phyloP scores from a whole-genome alignment of 2,329 filamentous ascomycete species.

The Apiospora rasikravindrae region DNA sequence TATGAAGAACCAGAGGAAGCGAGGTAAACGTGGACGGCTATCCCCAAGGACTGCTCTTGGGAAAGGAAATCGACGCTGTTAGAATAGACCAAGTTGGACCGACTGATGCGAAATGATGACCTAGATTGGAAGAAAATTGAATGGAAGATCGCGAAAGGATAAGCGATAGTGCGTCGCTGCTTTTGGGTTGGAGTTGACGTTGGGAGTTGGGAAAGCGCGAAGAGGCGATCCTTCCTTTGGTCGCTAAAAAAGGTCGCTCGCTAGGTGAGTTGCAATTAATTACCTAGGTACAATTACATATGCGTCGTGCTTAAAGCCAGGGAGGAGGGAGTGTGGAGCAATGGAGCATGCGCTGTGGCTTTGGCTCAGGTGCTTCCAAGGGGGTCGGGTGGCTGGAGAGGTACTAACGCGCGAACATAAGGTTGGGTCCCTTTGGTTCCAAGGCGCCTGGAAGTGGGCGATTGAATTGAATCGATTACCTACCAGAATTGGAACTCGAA shows the following conservation, averaged over 20 bases:
- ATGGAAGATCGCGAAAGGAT: neutral
- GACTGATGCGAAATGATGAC: neutral
- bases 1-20: neutral
- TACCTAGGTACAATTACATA: neutral
- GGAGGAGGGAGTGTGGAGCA: neutral
- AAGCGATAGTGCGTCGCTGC: neutral
- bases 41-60: neutral
- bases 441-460: neutral
- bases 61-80: neutral
- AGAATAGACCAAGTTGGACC: neutral
- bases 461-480: neutral
- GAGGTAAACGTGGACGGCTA: neutral
- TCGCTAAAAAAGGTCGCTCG: constrained; percentile 3
- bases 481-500: neutral
- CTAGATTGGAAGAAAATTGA: neutral
- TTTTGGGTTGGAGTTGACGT: neutral
- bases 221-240: neutral
- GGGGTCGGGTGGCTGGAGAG: neutral
- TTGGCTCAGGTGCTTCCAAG: neutral
- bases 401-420: too few species aligned
- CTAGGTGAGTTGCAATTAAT: too few species aligned
- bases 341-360: constrained; percentile 1
- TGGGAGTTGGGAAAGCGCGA: constrained; percentile 5
- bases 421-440: too few species aligned
- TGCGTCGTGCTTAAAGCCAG: neutral